A percentile compares a stretch with the other conserved stretches of the same genome.
Conservation (phyloP, 2,329 filamentous ascomycete species). For the Chaetomiaceae sp. region DNA sequence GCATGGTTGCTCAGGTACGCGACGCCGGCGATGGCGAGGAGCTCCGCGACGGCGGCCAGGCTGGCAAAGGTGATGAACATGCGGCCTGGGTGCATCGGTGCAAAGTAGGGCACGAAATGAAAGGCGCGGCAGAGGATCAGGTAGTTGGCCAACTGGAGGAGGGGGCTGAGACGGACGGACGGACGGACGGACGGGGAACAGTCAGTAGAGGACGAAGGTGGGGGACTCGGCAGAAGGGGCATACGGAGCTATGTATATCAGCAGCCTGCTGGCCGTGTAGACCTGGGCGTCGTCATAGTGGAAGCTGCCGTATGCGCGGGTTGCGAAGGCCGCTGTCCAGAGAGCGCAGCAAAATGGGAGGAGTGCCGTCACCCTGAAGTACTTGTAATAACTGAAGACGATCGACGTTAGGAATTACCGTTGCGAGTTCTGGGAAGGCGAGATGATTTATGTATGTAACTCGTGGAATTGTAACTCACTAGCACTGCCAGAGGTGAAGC, state of each 20-base stretch:
- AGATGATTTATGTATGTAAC: too few species aligned
- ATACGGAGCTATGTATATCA: background rate
- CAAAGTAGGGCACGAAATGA: conserved; percentile 3
- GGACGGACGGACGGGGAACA: too few species aligned
- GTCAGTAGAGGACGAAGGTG: background rate
- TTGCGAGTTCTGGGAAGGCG: background rate
- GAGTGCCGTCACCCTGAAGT: background rate
- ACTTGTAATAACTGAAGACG: background rate
- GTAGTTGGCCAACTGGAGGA: background rate
- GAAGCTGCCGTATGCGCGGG: background rate
- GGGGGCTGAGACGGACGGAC: background rate
- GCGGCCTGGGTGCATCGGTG: conserved; percentile 2
- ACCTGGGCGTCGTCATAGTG: background rate
- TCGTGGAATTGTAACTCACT: too few species aligned
- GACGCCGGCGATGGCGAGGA: background rate
- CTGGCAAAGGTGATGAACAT: background rate
- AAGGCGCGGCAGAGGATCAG: background rate
- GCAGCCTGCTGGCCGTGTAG: background rate
- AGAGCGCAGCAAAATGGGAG: background rate
- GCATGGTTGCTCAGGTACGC: background rate
- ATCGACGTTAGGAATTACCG: background rate
- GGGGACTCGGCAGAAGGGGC: background rate
- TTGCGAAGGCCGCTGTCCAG: background rate
- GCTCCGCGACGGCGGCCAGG: background rate
- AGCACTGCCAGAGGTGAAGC: background rate